Evolutionary conservation across 495 filamentous ascomycete species (phyloP).

Genomic region (Lichenothelia convexa): DNA sequence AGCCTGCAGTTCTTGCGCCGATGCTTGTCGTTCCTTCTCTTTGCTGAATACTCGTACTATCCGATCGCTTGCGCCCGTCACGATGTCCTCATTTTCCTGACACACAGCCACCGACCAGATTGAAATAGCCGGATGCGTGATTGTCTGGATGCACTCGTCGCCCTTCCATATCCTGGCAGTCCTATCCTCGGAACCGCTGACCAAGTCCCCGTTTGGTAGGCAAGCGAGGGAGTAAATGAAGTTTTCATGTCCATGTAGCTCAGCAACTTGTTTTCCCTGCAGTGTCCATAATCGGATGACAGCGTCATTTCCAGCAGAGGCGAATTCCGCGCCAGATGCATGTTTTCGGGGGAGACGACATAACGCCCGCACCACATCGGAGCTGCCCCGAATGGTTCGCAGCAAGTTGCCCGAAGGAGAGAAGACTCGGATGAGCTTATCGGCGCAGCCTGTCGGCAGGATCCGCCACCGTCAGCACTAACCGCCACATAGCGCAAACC

Average conservation of each 20-base stretch:
- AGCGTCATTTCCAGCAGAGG: constrained; percentile 76
- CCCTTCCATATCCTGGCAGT: constrained; percentile 78
- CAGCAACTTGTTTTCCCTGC: constrained; percentile 48
- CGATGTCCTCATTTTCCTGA: constrained; percentile 70
- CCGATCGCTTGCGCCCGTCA: constrained; percentile 78
- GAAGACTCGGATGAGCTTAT: constrained; percentile 74
- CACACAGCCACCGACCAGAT: constrained; percentile 85
- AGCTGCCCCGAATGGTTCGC: constrained; percentile 47
- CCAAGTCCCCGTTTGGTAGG: constrained; percentile 67
- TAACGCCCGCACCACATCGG: constrained; percentile 69
- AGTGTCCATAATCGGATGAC: constrained; percentile 71
- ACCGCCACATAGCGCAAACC: not conserved
- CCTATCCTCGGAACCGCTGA: constrained; percentile 84
- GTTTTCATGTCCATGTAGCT: constrained; percentile 75
- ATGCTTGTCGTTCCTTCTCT: constrained; percentile 49
- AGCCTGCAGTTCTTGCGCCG: constrained; percentile 33
- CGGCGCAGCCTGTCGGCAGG: constrained; percentile 71
- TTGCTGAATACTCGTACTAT: constrained; percentile 73
- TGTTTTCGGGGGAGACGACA: constrained; percentile 63
- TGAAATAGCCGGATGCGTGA: constrained; percentile 92
- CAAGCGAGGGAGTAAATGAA: constrained; percentile 81
- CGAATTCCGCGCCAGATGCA: constrained; percentile 67
- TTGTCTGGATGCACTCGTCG: constrained; percentile 73
- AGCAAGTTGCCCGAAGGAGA: constrained; percentile 44
- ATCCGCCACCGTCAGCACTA: constrained; percentile 1